These are phyloP conservation scores for Colletotrichum graminicola DNA, from an alignment of 2,329 filamentous ascomycete species.

Conservation along the genomic window DNA sequence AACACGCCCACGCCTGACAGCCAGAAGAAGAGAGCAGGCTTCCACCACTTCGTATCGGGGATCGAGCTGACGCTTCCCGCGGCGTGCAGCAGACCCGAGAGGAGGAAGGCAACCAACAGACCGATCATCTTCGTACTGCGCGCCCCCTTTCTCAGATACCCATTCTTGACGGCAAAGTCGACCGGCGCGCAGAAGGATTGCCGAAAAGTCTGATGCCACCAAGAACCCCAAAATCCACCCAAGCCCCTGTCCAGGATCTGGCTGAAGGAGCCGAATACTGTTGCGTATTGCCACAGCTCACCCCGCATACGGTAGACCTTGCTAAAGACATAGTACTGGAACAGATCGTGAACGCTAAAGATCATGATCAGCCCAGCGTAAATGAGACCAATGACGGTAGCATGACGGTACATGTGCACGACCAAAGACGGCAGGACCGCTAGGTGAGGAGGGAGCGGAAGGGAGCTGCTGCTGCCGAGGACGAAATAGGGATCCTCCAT, in stretches of 20 bases:
- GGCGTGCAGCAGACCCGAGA: constrained; percentile 78
- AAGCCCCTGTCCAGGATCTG: constrained; percentile 77
- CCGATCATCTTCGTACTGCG: constrained; percentile 51
- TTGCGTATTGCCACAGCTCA: constrained; percentile 66
- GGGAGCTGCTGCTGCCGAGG: constrained; percentile 57
- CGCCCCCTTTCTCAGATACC: constrained; percentile 54
- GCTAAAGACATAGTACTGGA: constrained; percentile 63
- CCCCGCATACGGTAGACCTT: constrained; percentile 64
- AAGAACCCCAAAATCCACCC: constrained; percentile 84
- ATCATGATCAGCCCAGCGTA: constrained; percentile 71
- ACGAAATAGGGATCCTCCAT: constrained; percentile 85
- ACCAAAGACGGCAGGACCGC: constrained; percentile 56
- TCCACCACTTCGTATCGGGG: constrained; percentile 63
- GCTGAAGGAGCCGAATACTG: constrained; percentile 66
- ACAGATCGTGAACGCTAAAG: constrained; percentile 71
- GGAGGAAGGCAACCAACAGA: constrained; percentile 68
- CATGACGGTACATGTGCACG: constrained; percentile 67
- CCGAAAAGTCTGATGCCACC: constrained; percentile 94
- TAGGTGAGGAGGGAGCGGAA: constrained; percentile 59
- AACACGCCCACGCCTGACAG: constrained; percentile 76
- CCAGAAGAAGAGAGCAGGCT: constrained; percentile 77
- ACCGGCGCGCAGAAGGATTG: constrained; percentile 75
- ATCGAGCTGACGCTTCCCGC: constrained; percentile 76
- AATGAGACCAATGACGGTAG: constrained; percentile 68
- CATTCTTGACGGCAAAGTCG: constrained; percentile 57